These are phyloP conservation scores for Acer saccharum DNA, from an alignment of 345 rosid species.

Conservation along the genomic window DNA sequence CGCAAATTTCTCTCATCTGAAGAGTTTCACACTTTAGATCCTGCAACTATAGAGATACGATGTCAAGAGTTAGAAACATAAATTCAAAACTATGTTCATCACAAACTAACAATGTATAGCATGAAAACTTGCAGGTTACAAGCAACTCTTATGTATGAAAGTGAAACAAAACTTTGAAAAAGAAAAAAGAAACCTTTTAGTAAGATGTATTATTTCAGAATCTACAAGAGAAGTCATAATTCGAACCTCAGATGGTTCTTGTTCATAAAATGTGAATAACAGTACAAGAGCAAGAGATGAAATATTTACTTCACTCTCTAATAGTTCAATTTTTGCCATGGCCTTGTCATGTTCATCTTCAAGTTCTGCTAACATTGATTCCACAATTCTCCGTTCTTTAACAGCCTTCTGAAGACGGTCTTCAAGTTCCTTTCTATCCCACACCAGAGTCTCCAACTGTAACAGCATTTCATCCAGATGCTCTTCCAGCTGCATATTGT, in stretches of 20 bases:
- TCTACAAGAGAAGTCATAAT: background rate
- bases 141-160: background rate
- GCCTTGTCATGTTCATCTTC: slow-evolving; percentile 67
- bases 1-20: slow-evolving; percentile 41
- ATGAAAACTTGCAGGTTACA: background rate
- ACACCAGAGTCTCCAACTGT: slow-evolving; percentile 55
- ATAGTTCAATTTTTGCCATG: slow-evolving; percentile 51
- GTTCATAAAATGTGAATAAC: slow-evolving; percentile 4
- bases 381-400: slow-evolving; percentile 57
- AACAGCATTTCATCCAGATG: slow-evolving; percentile 46
- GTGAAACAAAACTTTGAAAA: background rate
- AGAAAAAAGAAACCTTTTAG: background rate
- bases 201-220: background rate
- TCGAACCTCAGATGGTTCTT: background rate
- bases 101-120: background rate
- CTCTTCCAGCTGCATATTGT: slow-evolving; percentile 66
- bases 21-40: slow-evolving; percentile 59
- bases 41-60: slow-evolving; percentile 42
- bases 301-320: slow-evolving; percentile 61
- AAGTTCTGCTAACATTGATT: slow-evolving; percentile 55
- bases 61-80: background rate
- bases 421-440: slow-evolving; percentile 59
- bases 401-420: slow-evolving; percentile 49
- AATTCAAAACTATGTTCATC: background rate
- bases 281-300: background rate